Conservation (phyloP, 1,139 yeast genomes). For the Suhomyces ambrosiae region DNA sequence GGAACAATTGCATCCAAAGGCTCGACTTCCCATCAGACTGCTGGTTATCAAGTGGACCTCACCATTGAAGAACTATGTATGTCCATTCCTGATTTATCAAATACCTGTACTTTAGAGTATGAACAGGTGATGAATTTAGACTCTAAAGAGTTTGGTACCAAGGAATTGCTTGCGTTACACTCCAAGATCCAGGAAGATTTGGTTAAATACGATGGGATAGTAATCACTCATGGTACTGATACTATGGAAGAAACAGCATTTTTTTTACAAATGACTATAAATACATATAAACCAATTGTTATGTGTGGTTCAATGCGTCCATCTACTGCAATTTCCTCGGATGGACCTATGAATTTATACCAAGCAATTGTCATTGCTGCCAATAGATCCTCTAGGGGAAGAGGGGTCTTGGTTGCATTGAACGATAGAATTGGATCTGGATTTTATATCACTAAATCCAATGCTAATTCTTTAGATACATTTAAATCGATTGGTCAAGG, state of each 20-base stretch:
- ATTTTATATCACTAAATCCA: conserved; percentile 67
- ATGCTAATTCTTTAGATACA: conserved; percentile 69
- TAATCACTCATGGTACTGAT: conserved; percentile 74
- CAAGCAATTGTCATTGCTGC: conserved; percentile 71
- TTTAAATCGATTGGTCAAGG: conserved; percentile 72
- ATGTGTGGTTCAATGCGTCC: conserved; percentile 77
- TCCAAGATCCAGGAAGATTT: conserved; percentile 48
- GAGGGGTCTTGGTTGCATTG: conserved; percentile 65
- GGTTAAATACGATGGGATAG: conserved; percentile 54
- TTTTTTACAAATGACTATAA: conserved; percentile 60
- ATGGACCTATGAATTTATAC: conserved; percentile 72
- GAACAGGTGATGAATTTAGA: conserved; percentile 69
- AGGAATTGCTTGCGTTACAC: conserved; percentile 35
- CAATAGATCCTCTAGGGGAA: conserved; percentile 47
- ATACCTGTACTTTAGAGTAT: conserved; percentile 58
- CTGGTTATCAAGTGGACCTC: conserved; percentile 68
- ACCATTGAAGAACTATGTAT: conserved; percentile 62
- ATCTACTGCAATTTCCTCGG: conserved; percentile 67
- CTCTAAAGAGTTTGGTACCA: conserved; percentile 60
- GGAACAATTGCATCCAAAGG: conserved; percentile 77
- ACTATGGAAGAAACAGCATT: conserved; percentile 73
- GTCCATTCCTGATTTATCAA: conserved; percentile 62
- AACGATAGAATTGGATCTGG: conserved; percentile 73
- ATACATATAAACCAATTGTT: conserved; percentile 61
- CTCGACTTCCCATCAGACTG: conserved; percentile 55